A percentile compares a stretch with the other conserved stretches of the same genome.
Evolutionary conservation across 306 rosid species (phyloP).

Genomic region (Inga leiocalycina): DNA sequence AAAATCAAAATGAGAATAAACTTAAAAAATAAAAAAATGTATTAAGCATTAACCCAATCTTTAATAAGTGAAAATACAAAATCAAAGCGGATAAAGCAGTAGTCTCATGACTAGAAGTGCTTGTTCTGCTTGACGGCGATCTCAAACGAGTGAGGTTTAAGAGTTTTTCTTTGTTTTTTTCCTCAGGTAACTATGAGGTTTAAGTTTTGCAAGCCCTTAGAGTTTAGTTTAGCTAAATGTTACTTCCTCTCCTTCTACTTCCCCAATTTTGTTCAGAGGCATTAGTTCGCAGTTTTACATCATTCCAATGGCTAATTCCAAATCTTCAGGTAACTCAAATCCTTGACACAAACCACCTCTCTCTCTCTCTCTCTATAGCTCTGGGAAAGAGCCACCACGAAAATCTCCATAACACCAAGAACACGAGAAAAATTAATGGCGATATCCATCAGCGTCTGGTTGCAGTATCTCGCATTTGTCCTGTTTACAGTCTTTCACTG

Average conservation of each 20-base stretch:
- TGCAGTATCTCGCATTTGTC: neutral
- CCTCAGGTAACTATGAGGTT: too few species aligned
- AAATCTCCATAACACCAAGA: slow-evolving; percentile 11
- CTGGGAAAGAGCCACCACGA: neutral
- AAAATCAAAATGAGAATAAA: too few species aligned
- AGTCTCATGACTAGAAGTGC: too few species aligned
- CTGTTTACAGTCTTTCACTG: neutral
- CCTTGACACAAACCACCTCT: neutral
- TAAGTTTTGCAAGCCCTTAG: neutral
- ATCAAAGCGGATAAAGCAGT: too few species aligned
- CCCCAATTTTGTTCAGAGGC: neutral
- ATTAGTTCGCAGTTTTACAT: neutral
- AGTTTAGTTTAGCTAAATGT: neutral
- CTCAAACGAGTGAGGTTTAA: too few species aligned
- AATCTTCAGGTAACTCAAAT: neutral
- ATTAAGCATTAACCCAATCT: too few species aligned
- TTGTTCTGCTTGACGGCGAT: too few species aligned
- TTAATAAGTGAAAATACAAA: too few species aligned
- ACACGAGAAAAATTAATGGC: slow-evolving; percentile 29
- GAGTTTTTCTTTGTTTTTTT: too few species aligned
- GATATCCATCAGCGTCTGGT: neutral
- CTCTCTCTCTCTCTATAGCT: neutral
- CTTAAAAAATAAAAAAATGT: too few species aligned
- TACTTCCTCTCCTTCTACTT: neutral
- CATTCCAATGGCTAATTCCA: neutral